Conservation (phyloP, 192 early-diverging fungal genomes). For the Coemansia sp. region DNA sequence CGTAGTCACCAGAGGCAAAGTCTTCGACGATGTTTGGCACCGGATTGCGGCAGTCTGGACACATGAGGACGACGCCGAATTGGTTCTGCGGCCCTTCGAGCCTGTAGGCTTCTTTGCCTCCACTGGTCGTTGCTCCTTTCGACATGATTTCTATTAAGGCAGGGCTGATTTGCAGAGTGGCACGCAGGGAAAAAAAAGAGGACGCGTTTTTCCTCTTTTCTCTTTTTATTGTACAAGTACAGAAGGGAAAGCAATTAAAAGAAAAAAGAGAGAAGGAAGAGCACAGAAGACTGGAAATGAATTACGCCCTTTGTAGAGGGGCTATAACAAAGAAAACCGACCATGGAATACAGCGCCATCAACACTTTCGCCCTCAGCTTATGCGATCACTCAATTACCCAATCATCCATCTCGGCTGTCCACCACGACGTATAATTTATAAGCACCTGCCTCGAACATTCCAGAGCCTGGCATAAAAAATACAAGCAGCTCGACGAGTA, state of each 20-base stretch:
- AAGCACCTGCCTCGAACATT: background rate
- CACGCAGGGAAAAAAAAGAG: too few relatives aligned
- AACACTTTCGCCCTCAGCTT: too few relatives aligned
- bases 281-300: background rate
- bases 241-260: background rate
- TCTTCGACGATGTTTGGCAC: constrained; percentile 95
- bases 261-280: constrained; percentile 4
- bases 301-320: too few relatives aligned
- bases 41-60: constrained; percentile 75
- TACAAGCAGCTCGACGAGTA: too few relatives aligned
- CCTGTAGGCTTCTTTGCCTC: background rate
- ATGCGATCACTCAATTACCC: too few relatives aligned
- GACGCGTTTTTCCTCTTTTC: too few relatives aligned
- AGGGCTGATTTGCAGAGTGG: too few relatives aligned
- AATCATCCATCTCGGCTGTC: too few relatives aligned
- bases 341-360: too few relatives aligned
- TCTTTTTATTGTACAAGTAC: background rate
- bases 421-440: too few relatives aligned
- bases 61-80: constrained; percentile 42
- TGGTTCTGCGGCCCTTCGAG: constrained; percentile 3
- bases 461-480: too few relatives aligned
- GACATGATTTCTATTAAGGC: constrained; percentile 1
- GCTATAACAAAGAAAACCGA: background rate
- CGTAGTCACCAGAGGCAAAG: constrained; percentile 87
- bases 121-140: background rate